These are phyloP conservation scores for Solanum tacnaense DNA, from an alignment of 257 asterid genomes.

Conservation along the genomic window DNA sequence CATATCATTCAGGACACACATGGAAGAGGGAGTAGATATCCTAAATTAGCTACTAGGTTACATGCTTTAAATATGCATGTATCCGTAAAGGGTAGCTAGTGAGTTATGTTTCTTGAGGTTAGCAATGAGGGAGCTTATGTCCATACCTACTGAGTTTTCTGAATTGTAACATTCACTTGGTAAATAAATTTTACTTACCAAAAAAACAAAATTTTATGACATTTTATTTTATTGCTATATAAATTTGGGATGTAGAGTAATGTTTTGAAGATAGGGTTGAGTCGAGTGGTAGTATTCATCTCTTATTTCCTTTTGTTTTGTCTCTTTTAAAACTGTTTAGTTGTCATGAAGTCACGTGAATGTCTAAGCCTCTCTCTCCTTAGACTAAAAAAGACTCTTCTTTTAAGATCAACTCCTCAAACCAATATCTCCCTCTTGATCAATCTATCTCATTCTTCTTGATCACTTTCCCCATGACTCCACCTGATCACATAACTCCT, in stretches of 20 bases:
- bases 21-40: not conserved
- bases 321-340: conserved; percentile 42
- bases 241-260: not conserved
- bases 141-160: not conserved
- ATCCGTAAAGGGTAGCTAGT: not conserved
- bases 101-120: not conserved
- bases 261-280: conserved; percentile 48
- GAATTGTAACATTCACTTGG: not conserved
- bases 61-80: not conserved
- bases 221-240: not conserved
- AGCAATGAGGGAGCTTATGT: not conserved
- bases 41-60: not conserved
- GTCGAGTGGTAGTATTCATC: conserved; percentile 18
- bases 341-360: conserved; percentile 59
- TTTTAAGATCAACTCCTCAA: not conserved
- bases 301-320: conserved; percentile 43
- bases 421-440: not conserved
- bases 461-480: not conserved
- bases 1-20: not conserved
- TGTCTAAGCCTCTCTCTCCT: not conserved
- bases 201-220: not conserved
- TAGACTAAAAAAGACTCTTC: not conserved
- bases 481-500: conserved; percentile 23
- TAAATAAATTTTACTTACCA: not conserved
- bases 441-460: not conserved